These are phyloP conservation scores for Elongisporangium undulatum DNA, from an alignment of 352 stramenopile genomes.

Conservation along the genomic window DNA sequence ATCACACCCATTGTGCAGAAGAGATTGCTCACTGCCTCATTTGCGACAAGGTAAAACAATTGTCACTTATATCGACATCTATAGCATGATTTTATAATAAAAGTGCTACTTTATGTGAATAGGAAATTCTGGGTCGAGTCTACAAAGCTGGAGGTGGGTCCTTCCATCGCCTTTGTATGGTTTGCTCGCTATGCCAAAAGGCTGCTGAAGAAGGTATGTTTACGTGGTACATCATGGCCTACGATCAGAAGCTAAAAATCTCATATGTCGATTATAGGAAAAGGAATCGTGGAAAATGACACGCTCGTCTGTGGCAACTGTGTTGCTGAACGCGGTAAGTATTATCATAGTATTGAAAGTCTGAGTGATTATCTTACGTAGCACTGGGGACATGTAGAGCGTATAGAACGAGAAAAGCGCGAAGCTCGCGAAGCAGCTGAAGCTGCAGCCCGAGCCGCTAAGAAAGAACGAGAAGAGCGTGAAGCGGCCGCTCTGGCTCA, in stretches of 20 bases:
- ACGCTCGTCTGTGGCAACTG: constrained; percentile 54
- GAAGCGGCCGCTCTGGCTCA: constrained; percentile 35
- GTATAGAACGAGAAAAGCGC: constrained; percentile 43
- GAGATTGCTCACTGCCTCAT: constrained; percentile 62
- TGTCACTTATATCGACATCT: not conserved
- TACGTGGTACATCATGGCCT: too few species aligned
- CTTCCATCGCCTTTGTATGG: constrained; percentile 81
- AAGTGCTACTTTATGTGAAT: not conserved
- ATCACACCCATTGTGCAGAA: constrained; percentile 67
- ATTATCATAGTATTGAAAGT: not conserved
- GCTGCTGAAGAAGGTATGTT: constrained; percentile 51
- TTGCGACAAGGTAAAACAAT: constrained; percentile 55
- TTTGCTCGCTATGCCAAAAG: constrained; percentile 68
- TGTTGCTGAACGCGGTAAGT: constrained; percentile 36
- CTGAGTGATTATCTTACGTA: not conserved
- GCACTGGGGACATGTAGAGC: constrained; percentile 16
- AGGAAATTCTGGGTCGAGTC: constrained; percentile 76
- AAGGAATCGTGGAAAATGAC: constrained; percentile 49
- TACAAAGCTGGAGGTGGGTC: constrained; percentile 55
- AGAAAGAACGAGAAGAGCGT: constrained; percentile 14
- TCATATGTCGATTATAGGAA: constrained; percentile 12
- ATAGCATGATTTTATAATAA: not conserved
- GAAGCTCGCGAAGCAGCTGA: constrained; percentile 24
- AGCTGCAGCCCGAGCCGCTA: constrained; percentile 1
- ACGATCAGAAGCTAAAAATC: too few species aligned